Base-by-base conservation (phyloP, 257 asterid genomes). In the Plantago ovata region DNA sequence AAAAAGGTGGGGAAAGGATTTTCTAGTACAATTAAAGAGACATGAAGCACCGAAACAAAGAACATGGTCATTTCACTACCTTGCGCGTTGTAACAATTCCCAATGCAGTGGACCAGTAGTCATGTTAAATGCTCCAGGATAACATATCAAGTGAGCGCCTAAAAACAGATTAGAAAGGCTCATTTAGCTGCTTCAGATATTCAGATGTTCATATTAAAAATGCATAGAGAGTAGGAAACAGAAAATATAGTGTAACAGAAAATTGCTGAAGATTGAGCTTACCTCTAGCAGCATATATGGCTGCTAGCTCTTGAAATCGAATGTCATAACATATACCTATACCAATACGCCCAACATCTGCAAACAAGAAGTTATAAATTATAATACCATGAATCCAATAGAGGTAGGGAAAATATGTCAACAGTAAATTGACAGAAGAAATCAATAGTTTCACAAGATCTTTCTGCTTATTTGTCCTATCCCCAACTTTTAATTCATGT, bases 71-170 rank as follows among this genome's bases (percentile, higher is more conserved):
- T 19, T 50, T 33, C 16, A 69, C 73, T 77, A 88, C 96, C 96
- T 81, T 40, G 96, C 95, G 69, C 96, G 77, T 74, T 85, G 96
- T 79, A 83, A 68, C 61, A 88, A 63, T 65, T 88, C 96, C 96
- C 96, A 85, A 64, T 85, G 96, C 48, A 85, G 79, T 43, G 96
- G 96, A 60, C 96, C 96, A 60, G 93, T 88, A 46, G 96, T 85
- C 96, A 85, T 88, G 88, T 88, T 88, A 76, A 88, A 88, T 62
- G 95, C 95, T 64, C 95, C 96, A 58, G 96, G 96, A 72, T 83
- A 85, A 71, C 96, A 85, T 51, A 88, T 74, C 85, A 88, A 73
- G 79, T 88, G 96, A 66, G 93, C 96, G 60, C 95, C 96, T 88
- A 76, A 52, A 64, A 56, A 53, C 33, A 63, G 36, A 57, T 20